phyloP scores from a whole-genome alignment of 495 filamentous ascomycete genomes.

The Aspergillus sclerotioniger region DNA sequence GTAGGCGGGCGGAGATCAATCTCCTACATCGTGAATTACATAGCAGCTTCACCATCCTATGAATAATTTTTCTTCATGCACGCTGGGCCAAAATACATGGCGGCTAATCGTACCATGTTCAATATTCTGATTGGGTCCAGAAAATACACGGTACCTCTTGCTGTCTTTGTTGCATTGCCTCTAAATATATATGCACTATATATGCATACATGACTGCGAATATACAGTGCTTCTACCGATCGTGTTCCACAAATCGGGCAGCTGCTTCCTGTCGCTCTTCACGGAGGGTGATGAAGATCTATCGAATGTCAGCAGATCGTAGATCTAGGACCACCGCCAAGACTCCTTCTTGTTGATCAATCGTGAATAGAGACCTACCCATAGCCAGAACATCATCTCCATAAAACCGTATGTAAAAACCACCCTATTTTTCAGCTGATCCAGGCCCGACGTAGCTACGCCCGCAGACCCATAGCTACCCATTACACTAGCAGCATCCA shows the following conservation, averaged over 20 bases:
- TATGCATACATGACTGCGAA: neutral
- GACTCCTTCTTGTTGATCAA: neutral
- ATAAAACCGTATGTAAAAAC: constrained; percentile 82
- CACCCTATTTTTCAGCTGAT: constrained; percentile 70
- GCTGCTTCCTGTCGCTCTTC: constrained; percentile 44
- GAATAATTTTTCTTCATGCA: neutral
- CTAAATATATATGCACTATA: neutral
- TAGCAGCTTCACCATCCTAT: neutral
- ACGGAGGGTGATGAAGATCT: constrained; percentile 43
- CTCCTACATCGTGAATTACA: neutral
- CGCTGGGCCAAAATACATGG: neutral
- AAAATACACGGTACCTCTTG: neutral
- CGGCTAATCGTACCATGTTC: neutral
- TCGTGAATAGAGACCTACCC: constrained; percentile 51
- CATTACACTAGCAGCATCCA: constrained; percentile 25
- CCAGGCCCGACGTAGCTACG: constrained; percentile 35
- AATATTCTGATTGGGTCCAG: neutral
- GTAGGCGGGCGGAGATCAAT: neutral
- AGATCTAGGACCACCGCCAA: constrained; percentile 15
- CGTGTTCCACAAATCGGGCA: constrained; percentile 36
- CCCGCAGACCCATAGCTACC: constrained; percentile 27
- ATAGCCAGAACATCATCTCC: constrained; percentile 86
- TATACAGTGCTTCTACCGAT: constrained; percentile 18
- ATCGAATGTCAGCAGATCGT: constrained; percentile 54
- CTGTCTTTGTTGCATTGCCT: neutral